A percentile compares a stretch with the other conserved stretches of the same genome.
Conservation (phyloP, 73 alveolate genomes). For the Breviolum minutum region DNA sequence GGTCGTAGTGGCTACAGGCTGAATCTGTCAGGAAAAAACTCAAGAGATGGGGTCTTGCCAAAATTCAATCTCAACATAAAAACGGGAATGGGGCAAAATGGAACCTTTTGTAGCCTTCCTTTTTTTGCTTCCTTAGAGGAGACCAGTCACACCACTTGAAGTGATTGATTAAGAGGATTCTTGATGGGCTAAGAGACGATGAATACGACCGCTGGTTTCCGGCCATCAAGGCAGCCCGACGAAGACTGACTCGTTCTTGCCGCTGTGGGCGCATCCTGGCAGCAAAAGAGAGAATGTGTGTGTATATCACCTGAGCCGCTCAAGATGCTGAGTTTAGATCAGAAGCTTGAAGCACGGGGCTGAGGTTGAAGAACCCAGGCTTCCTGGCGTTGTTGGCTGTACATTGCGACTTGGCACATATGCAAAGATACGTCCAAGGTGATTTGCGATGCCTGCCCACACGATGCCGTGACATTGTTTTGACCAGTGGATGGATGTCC, state of each 20-base stretch:
- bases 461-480: neutral
- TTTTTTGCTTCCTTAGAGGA: too few species aligned
- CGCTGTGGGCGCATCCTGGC: slow-evolving; percentile 51
- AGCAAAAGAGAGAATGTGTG: neutral
- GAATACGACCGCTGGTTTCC: too few species aligned
- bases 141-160: too few species aligned
- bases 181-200: too few species aligned
- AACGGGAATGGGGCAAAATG: too few species aligned
- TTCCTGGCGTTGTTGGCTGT: slow-evolving; percentile 77
- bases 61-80: too few species aligned
- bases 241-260: slow-evolving; percentile 1
- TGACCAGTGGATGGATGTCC: neutral
- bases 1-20: slow-evolving; percentile 23
- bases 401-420: slow-evolving; percentile 22
- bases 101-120: too few species aligned
- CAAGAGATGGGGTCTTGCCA: too few species aligned
- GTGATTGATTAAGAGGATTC: too few species aligned
- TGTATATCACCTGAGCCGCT: too few species aligned
- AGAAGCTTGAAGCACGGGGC: neutral
- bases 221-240: neutral
- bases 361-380: slow-evolving; percentile 46
- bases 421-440: neutral
- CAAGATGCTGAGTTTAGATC: neutral
- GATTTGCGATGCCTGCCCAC: too few species aligned
- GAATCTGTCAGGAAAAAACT: neutral